Conservation (phyloP, 177 flowering plant species). For the Vitis hybrid region DNA sequence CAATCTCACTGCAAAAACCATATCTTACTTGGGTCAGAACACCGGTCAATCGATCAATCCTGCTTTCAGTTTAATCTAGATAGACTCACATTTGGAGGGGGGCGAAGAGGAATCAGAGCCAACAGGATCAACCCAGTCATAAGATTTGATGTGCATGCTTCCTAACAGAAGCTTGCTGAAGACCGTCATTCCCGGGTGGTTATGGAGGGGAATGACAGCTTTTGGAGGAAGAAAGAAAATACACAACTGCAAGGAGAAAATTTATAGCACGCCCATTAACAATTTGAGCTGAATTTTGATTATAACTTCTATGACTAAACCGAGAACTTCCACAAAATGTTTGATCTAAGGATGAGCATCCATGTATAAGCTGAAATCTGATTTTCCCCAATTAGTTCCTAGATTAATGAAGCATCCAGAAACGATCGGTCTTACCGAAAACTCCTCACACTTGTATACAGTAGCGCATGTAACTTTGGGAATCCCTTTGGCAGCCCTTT, state of each 20-base stretch:
- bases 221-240: constrained; percentile 73
- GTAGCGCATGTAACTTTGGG: constrained; percentile 60
- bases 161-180: constrained; percentile 81
- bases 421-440: constrained; percentile 57
- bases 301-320: too few species aligned
- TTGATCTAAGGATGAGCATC: not conserved
- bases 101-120: constrained; percentile 10
- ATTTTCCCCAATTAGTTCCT: too few species aligned
- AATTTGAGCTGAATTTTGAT: too few species aligned
- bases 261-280: too few species aligned
- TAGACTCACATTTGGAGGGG: constrained; percentile 42
- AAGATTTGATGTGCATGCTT: constrained; percentile 77
- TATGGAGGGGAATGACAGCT: constrained; percentile 81
- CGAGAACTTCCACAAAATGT: not conserved
- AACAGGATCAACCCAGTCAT: constrained; percentile 63
- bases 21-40: not conserved
- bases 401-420: too few species aligned
- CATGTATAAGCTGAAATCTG: too few species aligned
- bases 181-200: constrained; percentile 95
- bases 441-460: constrained; percentile 57
- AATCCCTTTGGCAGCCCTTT: constrained; percentile 24
- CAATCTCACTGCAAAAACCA: constrained; percentile 49
- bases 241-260: constrained; percentile 52
- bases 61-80: not conserved
- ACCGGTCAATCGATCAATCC: too few species aligned